Conservation (phyloP, 805 yeast species). For the Yamadazyma philogaea region DNA sequence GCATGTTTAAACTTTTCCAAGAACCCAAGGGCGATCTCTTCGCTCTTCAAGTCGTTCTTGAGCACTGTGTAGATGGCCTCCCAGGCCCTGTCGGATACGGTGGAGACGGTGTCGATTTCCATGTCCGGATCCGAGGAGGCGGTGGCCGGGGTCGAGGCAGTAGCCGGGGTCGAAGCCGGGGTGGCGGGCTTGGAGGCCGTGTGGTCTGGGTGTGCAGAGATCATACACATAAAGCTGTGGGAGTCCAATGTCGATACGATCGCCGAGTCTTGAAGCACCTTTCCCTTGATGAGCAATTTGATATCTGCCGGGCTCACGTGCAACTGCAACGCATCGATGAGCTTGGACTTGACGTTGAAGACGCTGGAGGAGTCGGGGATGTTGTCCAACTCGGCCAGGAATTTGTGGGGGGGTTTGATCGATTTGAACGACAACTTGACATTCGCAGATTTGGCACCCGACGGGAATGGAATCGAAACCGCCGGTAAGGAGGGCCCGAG, state of each 20-base stretch:
- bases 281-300: slow-evolving; percentile 58
- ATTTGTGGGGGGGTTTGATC: slow-evolving; percentile 66
- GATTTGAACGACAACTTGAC: slow-evolving; percentile 52
- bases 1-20: slow-evolving; percentile 15
- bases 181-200: not conserved
- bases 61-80: slow-evolving; percentile 35
- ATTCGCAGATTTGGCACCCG: slow-evolving; percentile 1
- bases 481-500: slow-evolving; percentile 51
- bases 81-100: slow-evolving; percentile 36
- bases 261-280: slow-evolving; percentile 54
- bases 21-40: slow-evolving; percentile 21
- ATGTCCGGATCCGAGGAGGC: slow-evolving; percentile 7
- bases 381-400: slow-evolving; percentile 31
- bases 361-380: slow-evolving; percentile 28
- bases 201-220: slow-evolving; percentile 22
- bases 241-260: slow-evolving; percentile 25
- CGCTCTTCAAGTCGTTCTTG: slow-evolving; percentile 26
- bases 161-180: not conserved
- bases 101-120: slow-evolving; percentile 9
- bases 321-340: slow-evolving; percentile 28
- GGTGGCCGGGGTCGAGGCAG: not conserved
- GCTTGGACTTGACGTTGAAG: slow-evolving; percentile 35
- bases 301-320: slow-evolving; percentile 38
- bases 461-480: slow-evolving; percentile 35
- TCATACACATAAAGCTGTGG: slow-evolving; percentile 43